phyloP scores from a whole-genome alignment of 2,329 filamentous ascomycete genomes.

The Lachnellula hyalina region DNA sequence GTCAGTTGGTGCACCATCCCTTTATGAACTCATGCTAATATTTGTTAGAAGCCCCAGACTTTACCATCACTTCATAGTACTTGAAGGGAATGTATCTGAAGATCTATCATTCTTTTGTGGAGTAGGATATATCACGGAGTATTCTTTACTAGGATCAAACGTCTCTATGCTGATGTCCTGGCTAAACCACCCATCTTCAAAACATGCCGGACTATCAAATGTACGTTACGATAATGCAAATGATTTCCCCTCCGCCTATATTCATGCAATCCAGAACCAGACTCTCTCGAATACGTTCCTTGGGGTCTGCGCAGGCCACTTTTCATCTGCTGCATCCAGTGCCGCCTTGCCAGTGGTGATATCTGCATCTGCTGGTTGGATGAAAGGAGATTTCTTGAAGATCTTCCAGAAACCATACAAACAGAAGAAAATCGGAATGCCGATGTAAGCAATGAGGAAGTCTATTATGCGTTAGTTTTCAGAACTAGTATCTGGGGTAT shows the following conservation, averaged over 20 bases:
- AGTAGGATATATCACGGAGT: neutral
- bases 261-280: slow-evolving; percentile 43
- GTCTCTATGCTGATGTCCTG: neutral
- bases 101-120: neutral
- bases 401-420: slow-evolving; percentile 70
- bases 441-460: slow-evolving; percentile 71
- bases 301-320: slow-evolving; percentile 36
- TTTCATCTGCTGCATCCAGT: slow-evolving; percentile 38
- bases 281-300: slow-evolving; percentile 38
- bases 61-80: too few species aligned
- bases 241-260: neutral
- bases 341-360: slow-evolving; percentile 40
- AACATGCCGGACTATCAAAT: neutral
- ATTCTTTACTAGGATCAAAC: too few species aligned
- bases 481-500: neutral
- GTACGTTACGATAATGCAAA: neutral
- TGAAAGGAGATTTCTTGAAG: slow-evolving; percentile 52
- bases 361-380: slow-evolving; percentile 36
- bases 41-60: too few species aligned
- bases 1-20: too few species aligned
- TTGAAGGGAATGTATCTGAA: too few species aligned
- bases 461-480: slow-evolving; percentile 57
- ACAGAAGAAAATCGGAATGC: slow-evolving; percentile 65
- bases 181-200: neutral
- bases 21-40: too few species aligned